Conservation (phyloP, 768 basidiomycete genomes). For the Collybiopsis luxurians region DNA sequence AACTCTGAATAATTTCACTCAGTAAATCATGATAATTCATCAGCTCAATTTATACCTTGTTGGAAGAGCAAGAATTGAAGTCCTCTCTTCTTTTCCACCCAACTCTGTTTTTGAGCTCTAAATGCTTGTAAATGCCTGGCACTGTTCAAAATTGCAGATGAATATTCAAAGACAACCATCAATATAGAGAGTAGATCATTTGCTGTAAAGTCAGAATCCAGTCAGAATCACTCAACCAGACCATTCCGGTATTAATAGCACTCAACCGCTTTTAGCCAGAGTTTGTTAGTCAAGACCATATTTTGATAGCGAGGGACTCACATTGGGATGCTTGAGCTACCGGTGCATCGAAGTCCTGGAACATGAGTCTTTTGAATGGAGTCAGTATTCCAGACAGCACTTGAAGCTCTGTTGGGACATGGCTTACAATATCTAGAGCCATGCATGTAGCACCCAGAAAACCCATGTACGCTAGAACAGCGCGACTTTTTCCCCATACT, state of each 20-base stretch:
- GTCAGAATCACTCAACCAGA: too few species aligned
- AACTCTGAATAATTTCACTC: too few species aligned
- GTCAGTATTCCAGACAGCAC: too few species aligned
- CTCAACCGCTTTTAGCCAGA: too few species aligned
- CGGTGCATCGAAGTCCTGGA: slow-evolving; percentile 16
- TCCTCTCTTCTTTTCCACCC: slow-evolving; percentile 4
- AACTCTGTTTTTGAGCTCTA: slow-evolving; percentile 2
- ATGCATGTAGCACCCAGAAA: slow-evolving; percentile 18
- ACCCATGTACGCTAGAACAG: slow-evolving; percentile 16
- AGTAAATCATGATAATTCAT: too few species aligned
- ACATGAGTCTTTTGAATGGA: too few species aligned
- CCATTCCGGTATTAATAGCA: too few species aligned
- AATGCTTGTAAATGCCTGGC: slow-evolving; percentile 16
- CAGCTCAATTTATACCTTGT: too few species aligned
- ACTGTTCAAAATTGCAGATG: slow-evolving; percentile 14
- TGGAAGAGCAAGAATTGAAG: slow-evolving; percentile 3
- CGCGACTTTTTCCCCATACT: slow-evolving; percentile 15
- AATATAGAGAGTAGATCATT: slow-evolving; percentile 17
- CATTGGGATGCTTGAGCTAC: slow-evolving; percentile 17
- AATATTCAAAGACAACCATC: slow-evolving; percentile 16
- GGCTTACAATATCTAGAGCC: slow-evolving; percentile 20
- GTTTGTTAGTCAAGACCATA: too few species aligned
- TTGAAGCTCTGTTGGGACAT: too few species aligned
- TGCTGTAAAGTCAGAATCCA: neutral
- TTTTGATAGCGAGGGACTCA: too few species aligned